A percentile compares a stretch with the other conserved stretches of the same genome.
Evolutionary conservation across 164 flowering plant genomes (phyloP).

Genomic region (Litsea cubeba): DNA sequence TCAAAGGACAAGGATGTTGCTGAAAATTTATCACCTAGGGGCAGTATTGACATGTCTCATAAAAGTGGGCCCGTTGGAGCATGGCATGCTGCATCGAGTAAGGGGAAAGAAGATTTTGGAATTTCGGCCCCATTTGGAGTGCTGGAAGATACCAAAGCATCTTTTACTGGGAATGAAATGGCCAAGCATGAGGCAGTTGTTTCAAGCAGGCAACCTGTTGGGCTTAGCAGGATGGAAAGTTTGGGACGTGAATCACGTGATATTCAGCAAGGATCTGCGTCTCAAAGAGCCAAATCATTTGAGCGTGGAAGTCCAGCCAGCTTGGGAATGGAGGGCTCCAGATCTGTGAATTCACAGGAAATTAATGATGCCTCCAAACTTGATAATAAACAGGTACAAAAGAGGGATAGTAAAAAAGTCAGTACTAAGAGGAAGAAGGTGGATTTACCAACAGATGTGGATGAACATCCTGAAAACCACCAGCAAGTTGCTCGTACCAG

Average conservation of each 20-base stretch:
- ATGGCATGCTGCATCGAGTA: conserved; percentile 23
- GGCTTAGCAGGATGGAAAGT: conserved; percentile 34
- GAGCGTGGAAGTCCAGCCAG: conserved; percentile 82
- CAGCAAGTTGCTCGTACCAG: conserved; percentile 34
- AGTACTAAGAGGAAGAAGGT: conserved; percentile 60
- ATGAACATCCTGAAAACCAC: conserved; percentile 31
- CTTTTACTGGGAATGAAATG: conserved; percentile 39
- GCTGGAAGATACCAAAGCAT: conserved; percentile 12
- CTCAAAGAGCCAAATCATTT: conserved; percentile 51
- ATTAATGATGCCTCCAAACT: conserved; percentile 35
- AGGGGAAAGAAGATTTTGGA: conserved; percentile 20
- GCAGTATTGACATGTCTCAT: conserved; percentile 10
- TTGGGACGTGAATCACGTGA: conserved; percentile 31
- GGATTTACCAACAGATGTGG: conserved; percentile 33
- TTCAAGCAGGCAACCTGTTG: conserved; percentile 55
- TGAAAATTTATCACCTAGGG: conserved; percentile 9
- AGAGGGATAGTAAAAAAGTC: conserved; percentile 46
- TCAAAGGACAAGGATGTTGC: conserved; percentile 16
- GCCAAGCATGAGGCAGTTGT: conserved; percentile 38
- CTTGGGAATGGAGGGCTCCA: conserved; percentile 40
- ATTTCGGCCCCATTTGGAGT: conserved; percentile 20
- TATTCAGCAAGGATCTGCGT: conserved; percentile 51
- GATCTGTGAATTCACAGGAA: conserved; percentile 73
- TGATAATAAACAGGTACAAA: conserved; percentile 35
- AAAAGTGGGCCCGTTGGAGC: conserved; percentile 18